Evolutionary conservation across 768 basidiomycete species (phyloP), one percentile per base, ranked within the genome.

Genomic region (Trametes cubensis): DNA sequence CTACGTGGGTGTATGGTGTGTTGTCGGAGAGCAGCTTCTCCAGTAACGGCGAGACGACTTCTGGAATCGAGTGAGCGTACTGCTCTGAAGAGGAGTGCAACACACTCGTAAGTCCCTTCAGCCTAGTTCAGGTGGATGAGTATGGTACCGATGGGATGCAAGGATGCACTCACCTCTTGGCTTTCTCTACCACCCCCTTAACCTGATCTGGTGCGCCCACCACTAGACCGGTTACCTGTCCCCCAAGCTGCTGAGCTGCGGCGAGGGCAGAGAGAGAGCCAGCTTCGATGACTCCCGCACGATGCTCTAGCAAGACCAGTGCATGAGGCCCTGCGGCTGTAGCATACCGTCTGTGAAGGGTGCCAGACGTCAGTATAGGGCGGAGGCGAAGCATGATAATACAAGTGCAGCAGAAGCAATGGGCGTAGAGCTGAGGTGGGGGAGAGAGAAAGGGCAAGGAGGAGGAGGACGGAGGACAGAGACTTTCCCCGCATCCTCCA

Each of bases 231-330:
- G 93, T 90, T 40, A 98, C 89, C 69, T 90, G 80, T 3, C 94
- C 94, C 47, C 94, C 94, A 2, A 98, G 82, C 66, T 88, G 83
- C 60, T 84, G 79, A 1, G 95, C 97, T 45, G 97, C 97, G 1
- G 95, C 93, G 65, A 99, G 77, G 25, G 97, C 96, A 38, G 92
- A 95, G 60, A 98, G 81, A 15, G 92, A 92, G 15, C 86, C 88
- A 1, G 94, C 83, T 60, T 95, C 92, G 64, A 98, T 82, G 60
- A 84, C 80, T 40, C 94, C 94, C 51, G 84, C 80, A 48, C 85
- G 83, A 71, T 98, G 94, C 74, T 98, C 96, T 49, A 98, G 80
- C 66, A 92, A 88, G n/a, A 97, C 87, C 4, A 97, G 84, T 1
- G 90, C 86, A 75, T 90, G 88, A 0, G 90, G 86, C 34, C 85